Base-by-base conservation (phyloP, 202 grass and related monocot species). In the Brachypodium distachyon region DNA sequence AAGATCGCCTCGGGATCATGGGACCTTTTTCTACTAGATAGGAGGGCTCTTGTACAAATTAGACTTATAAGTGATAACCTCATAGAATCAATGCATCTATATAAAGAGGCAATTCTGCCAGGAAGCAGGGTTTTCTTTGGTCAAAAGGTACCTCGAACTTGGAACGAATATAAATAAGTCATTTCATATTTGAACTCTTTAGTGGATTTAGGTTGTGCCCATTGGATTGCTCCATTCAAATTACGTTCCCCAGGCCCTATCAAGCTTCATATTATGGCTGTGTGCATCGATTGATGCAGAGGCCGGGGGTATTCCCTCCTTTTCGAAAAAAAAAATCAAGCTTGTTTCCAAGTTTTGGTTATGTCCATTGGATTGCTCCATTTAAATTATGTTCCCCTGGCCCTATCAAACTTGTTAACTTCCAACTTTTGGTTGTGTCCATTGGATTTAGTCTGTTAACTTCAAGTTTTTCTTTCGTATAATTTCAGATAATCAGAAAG, bases 401-500 rank as follows among this genome's bases (percentile, higher is more conserved):
- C 46, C 63, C 55, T 33, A n/a, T 71, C 5, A 27, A 68, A 37
- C 43, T 61, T n/a, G n/a, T n/a, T n/a, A n/a, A n/a, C n/a, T n/a
- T n/a, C n/a, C n/a, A n/a, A n/a, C n/a, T 59, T 81, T 81, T 33
- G 17, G 18, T 50, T 61, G 2, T 18, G 46, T 60, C 21, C 41
- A 48, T 25, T 51, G 43, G 64, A 41, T 14, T n/a, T n/a, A n/a
- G 37, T 73, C 54, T 83, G 9, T 34, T 83, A 54, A 54, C 48
- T 69, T 19, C 4, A 14, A 81, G 9, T 19, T 51, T 73, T 57
- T 48, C 31, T 25, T 66, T 49, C 16, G 9, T 52, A 23, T 29
- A 82, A 57, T 81, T 81, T 61, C 70, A 95, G 92, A 72, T 91
- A 27, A 91, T 89, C 40, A 86, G 55, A n/a, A 95, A 89, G 38